Conservation (phyloP, 2,329 filamentous ascomycete species). For the Claviceps sp. region DNA sequence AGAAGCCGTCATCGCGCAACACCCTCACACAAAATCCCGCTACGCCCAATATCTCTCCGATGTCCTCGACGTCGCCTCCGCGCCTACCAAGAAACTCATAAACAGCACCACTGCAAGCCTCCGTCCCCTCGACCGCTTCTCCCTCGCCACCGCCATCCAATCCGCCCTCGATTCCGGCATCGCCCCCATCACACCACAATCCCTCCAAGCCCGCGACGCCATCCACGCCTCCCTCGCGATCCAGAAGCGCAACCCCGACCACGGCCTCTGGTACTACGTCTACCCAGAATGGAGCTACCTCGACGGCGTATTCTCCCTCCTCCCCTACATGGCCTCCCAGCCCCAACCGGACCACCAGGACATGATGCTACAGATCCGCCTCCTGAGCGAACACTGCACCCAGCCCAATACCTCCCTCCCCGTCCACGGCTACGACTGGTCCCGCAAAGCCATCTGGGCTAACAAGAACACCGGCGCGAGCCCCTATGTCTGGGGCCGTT, state of each 20-base stretch:
- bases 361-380: conserved; percentile 10
- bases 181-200: conserved; percentile 1
- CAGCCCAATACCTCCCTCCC: conserved; percentile 1
- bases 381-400: conserved; percentile 8
- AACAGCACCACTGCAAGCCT: conserved; percentile 7
- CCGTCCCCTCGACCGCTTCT: conserved; percentile 13
- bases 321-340: conserved; percentile 23
- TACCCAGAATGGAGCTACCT: conserved; percentile 40
- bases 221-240: conserved; percentile 11
- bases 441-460: conserved; percentile 36
- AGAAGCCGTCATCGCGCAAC: conserved; percentile 6
- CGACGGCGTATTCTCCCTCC: conserved; percentile 37
- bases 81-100: conserved; percentile 1
- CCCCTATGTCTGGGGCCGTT: conserved; percentile 39
- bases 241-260: conserved; percentile 17
- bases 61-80: conserved; percentile 8
- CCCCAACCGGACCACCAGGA: conserved; percentile 8
- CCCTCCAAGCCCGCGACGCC: conserved; percentile 6
- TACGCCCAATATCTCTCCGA: conserved; percentile 7
- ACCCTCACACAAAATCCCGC: conserved; percentile 4
- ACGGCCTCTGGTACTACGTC: conserved; percentile 24
- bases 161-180: conserved; percentile 3
- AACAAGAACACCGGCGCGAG: conserved; percentile 33
- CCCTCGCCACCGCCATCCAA: conserved; percentile 9
- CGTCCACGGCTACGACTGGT: conserved; percentile 41